Evolutionary conservation across 1,284 basidiomycete species (phyloP).

Genomic region (Cerioporus squamosus): DNA sequence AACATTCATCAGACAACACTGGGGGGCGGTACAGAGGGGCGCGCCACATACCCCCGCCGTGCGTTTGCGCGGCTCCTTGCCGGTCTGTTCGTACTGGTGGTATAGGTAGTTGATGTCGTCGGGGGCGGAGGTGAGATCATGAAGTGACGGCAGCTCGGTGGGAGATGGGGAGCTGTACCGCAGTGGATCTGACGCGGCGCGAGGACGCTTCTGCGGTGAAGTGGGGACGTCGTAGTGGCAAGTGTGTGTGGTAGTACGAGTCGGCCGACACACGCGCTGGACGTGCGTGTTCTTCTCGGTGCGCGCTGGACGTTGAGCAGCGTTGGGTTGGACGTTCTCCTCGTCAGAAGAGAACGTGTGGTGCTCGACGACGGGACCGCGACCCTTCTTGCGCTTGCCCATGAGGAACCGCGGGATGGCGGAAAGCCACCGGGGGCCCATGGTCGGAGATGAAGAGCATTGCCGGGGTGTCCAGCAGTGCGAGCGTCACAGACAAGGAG

Average conservation of each 20-base stretch:
- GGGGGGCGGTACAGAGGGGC: not conserved
- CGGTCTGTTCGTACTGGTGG: not conserved
- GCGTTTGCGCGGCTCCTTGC: not conserved
- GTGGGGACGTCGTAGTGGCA: slow-evolving; percentile 2
- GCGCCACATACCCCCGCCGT: slow-evolving; percentile 2
- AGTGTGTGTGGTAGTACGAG: not conserved
- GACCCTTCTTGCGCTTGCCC: too few species aligned
- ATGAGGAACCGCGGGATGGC: too few species aligned
- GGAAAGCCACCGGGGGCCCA: too few species aligned
- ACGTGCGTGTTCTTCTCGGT: not conserved
- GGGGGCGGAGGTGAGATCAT: not conserved
- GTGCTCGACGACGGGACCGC: too few species aligned
- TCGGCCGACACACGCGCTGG: not conserved
- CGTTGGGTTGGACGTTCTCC: too few species aligned
- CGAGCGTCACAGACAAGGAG: too few species aligned
- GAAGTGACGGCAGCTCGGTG: not conserved
- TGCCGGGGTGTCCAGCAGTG: too few species aligned
- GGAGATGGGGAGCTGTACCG: not conserved
- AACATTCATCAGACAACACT: not conserved
- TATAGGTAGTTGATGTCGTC: not conserved
- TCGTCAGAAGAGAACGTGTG: too few species aligned
- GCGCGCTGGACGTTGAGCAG: too few species aligned
- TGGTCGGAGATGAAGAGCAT: too few species aligned
- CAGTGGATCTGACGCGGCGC: not conserved
- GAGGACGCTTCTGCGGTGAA: not conserved